Conservation (phyloP, 169 alveolate species). For the Plasmodium gallinaceum region DNA sequence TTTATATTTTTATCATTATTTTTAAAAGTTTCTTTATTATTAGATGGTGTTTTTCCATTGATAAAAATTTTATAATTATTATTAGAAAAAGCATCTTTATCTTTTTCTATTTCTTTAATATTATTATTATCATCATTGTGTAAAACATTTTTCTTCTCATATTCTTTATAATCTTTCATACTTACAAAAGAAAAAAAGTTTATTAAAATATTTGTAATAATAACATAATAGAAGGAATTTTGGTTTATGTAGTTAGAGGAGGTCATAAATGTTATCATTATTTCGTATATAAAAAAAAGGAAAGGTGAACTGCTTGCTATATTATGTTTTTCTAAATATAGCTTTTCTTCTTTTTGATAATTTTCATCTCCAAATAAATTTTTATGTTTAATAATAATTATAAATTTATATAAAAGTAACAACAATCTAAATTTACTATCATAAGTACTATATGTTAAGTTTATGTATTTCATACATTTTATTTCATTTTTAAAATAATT, state of each 20-base stretch:
- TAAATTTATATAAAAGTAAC: conserved; percentile 30
- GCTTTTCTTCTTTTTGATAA: conserved; percentile 22
- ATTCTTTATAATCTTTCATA: neutral
- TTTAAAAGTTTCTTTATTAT: neutral
- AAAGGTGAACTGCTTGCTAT: conserved; percentile 27
- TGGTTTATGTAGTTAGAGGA: conserved; percentile 17
- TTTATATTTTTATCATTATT: neutral
- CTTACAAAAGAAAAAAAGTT: conserved; percentile 18
- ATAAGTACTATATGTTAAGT: conserved; percentile 52
- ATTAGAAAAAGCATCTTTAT: neutral
- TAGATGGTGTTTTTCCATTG: neutral
- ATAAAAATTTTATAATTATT: neutral
- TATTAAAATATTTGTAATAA: conserved; percentile 30
- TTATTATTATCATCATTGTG: neutral
- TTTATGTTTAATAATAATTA: conserved; percentile 47
- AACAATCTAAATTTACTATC: conserved; percentile 41
- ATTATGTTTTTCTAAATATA: conserved; percentile 6
- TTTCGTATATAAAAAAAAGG: conserved; percentile 58
- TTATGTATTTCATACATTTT: conserved; percentile 64
- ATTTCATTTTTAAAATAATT: conserved; percentile 55
- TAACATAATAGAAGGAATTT: conserved; percentile 19
- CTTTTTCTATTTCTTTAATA: neutral
- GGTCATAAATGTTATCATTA: conserved; percentile 11
- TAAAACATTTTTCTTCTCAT: neutral
- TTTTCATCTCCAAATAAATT: conserved; percentile 14